Evolutionary conservation across 805 yeast species (phyloP), one percentile per base, ranked within the genome.

Genomic region (Metschnikowia peoriensis): DNA sequence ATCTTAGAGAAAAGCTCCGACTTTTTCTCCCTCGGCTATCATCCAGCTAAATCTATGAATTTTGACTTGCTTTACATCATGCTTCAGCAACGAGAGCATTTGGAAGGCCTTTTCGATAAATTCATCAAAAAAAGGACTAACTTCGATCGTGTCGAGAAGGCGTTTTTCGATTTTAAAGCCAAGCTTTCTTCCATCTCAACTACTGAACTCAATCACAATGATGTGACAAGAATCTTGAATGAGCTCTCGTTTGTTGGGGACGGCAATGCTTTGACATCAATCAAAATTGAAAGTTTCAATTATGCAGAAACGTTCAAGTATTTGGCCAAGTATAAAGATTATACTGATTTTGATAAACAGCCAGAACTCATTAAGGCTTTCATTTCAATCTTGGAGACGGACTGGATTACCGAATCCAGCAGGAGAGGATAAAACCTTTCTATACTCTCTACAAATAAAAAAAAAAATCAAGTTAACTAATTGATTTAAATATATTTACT

Each of bases 11-110:
- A 49, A 28, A 51, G 50, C 12, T 41, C 45, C 16, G 58, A 57
- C 39, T 42, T 46, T n/a, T 56, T 50, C 17, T 37, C 53, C 17
- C 40, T 56, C 1, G 68, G 68, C 4, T 49, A 51, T 15, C 66
- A 62, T 45, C 40, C 59, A 10, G 58, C 59, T 41, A 62, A 61
- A 51, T 53, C 71, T 3, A 56, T 67, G 35, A 69, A 62, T 51
- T 68, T 62, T 47, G 72, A 69, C 45, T 63, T 70, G 55, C 58
- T 70, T 16, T 69, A 69, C 54, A 53, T 60, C 14, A 54, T 70
- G 37, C 61, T 70, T 41, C 59, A 64, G 46, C 65, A 70, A 46
- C 64, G 61, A 46, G 65, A 64, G 17, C 17, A 54, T 4, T 43
- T 67, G 40, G 51, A 56, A 29, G 53, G 46, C 16, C 46, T 62